Evolutionary conservation across 208 protist genomes (phyloP), one percentile per base, ranked within the genome.

Genomic region (Leishmania braziliensis): DNA sequence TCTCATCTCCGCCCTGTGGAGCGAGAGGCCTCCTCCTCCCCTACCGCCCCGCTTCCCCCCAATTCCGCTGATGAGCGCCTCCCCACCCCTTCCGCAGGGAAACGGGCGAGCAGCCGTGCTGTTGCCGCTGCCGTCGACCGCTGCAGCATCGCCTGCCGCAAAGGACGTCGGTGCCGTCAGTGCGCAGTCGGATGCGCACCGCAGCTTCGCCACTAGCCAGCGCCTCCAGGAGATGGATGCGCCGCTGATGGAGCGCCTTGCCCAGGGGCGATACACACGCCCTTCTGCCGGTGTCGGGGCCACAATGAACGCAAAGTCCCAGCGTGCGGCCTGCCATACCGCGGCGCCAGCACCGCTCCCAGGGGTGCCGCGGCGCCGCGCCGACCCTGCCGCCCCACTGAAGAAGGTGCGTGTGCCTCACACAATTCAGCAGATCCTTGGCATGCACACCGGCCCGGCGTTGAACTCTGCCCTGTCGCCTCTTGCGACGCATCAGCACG

Each of bases 191-290:
- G 74, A 82, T 76, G 86, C 83, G 5, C 85, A 89, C 26, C 91
- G 92, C n/a, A 90, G 90, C 62, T 72, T 88, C 16, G 88, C 90
- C 9, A 88, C 86, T 75, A 86, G 80, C 54, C 70, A 86, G 78
- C 90, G 95, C 43, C 86, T 97, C 70, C 89, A 93, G 70, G 89
- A 96, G 83, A 92, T 95, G 77, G 94, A 98, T 86, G 79, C 81
- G 16, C 85, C 92, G 36, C 62, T 79, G 65, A 86, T 95, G 68
- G 81, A 93, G 70, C 60, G 80, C 16, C 78, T 95, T 5, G 89
- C 89, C 4, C 73, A 86, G 86, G 84, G 92, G 77, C 85, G 82
- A 18, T 92, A 91, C 79, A 83, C 71, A 23, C 51, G 50, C 58
- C 62, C 76, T 10, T 63, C 26, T 46, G 63, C 63, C 60, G 10